These are phyloP conservation scores for Colletotrichum agaves DNA, from an alignment of 2,329 filamentous ascomycete species.

Conservation along the genomic window DNA sequence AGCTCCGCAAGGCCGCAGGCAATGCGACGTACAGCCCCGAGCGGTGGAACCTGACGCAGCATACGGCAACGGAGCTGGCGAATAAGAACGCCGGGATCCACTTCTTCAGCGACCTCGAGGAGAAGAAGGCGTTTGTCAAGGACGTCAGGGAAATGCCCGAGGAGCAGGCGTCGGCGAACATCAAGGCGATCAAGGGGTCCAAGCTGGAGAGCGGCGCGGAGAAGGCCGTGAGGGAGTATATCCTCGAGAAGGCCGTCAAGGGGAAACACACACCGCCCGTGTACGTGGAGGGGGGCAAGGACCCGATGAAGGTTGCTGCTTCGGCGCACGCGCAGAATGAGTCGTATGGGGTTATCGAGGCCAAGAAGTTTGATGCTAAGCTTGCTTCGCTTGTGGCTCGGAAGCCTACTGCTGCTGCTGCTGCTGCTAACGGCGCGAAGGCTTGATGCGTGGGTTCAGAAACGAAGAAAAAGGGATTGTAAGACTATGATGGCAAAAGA, in stretches of 20 bases:
- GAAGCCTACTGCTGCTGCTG: constrained; percentile 32
- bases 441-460: constrained; percentile 32
- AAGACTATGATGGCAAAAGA: constrained; percentile 23
- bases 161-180: constrained; percentile 17
- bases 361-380: constrained; percentile 53
- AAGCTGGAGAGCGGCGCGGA: constrained; percentile 47
- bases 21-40: neutral
- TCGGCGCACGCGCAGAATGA: constrained; percentile 51
- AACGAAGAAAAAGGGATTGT: neutral
- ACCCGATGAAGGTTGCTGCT: constrained; percentile 48
- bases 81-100: constrained; percentile 1
- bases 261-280: constrained; percentile 51
- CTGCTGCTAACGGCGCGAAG: constrained; percentile 35
- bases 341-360: constrained; percentile 49
- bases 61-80: constrained; percentile 47
- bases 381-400: constrained; percentile 44
- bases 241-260: constrained; percentile 47
- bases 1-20: neutral
- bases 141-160: constrained; percentile 35
- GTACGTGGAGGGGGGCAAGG: constrained; percentile 42
- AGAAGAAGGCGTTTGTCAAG: constrained; percentile 38
- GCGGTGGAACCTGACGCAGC: constrained; percentile 37
- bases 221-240: constrained; percentile 47
- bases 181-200: constrained; percentile 26
- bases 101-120: constrained; percentile 40